Conservation (phyloP, 306 rosid genomes). For the Quercus dentata region DNA sequence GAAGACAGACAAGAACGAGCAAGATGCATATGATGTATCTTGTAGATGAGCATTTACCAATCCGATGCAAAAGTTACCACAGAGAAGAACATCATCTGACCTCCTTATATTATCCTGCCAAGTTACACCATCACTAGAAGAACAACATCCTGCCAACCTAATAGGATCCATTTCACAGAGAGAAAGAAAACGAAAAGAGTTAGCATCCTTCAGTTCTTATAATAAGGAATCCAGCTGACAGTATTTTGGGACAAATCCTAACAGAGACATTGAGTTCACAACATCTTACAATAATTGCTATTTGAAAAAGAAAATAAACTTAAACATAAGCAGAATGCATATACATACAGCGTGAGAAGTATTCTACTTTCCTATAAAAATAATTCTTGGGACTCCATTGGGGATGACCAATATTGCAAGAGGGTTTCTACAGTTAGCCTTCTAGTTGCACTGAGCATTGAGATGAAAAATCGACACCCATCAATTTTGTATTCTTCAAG, state of each 20-base stretch:
- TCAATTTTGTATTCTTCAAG: constrained; percentile 97
- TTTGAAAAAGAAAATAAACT: not conserved
- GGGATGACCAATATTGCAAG: constrained; percentile 88
- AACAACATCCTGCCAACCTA: constrained; percentile 4
- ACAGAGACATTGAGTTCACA: not conserved
- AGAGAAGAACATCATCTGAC: not conserved
- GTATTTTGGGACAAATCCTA: not conserved
- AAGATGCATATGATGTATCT: not conserved
- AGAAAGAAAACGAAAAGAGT: not conserved
- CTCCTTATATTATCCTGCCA: not conserved
- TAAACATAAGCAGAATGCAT: not conserved
- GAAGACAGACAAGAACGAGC: not conserved
- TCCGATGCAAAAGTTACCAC: not conserved
- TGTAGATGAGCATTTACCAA: not conserved
- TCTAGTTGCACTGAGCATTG: constrained; percentile 96
- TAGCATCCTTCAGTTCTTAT: not conserved
- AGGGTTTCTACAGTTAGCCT: constrained; percentile 88
- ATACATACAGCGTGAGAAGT: not conserved
- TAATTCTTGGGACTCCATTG: constrained; percentile 76
- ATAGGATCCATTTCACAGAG: not conserved
- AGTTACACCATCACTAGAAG: constrained; percentile 5
- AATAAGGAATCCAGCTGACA: not conserved
- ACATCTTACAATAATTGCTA: not conserved
- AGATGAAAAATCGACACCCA: constrained; percentile 94
- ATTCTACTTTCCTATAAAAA: constrained; percentile 21